Conservation (phyloP, 1,284 basidiomycete species). For the Cryptococcus floricola region DNA sequence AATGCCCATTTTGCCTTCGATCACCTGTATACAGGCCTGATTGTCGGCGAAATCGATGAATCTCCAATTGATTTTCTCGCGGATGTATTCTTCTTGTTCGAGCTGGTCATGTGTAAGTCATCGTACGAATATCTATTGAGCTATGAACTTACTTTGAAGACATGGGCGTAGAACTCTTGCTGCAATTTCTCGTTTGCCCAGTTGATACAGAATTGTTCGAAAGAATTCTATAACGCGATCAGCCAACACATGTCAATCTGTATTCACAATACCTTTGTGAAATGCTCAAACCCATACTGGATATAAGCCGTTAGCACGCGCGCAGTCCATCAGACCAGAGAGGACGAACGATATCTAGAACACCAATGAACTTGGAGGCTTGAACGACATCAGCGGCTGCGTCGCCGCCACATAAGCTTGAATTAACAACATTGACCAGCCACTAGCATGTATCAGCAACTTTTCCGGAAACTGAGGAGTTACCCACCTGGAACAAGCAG, state of each 20-base stretch:
- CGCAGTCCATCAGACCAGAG: neutral
- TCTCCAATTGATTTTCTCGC: constrained; percentile 98
- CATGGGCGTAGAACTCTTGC: constrained; percentile 97
- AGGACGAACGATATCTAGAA: constrained; percentile 66
- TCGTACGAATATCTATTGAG: neutral
- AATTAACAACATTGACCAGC: constrained; percentile 95
- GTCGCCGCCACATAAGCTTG: constrained; percentile 85
- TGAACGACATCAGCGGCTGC: constrained; percentile 70
- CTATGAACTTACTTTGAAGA: constrained; percentile 65
- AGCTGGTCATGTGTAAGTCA: constrained; percentile 52
- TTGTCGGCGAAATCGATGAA: constrained; percentile 99
- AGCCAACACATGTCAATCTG: neutral
- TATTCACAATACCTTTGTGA: constrained; percentile 66
- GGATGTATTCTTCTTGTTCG: constrained; percentile 98
- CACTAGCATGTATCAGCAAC: constrained; percentile 56
- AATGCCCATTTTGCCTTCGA: constrained; percentile 95
- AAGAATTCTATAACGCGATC: constrained; percentile 65
- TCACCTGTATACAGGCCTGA: constrained; percentile 97
- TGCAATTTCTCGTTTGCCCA: constrained; percentile 98
- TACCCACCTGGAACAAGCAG: constrained; percentile 71
- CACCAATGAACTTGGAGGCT: constrained; percentile 97
- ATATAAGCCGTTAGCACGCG: neutral
- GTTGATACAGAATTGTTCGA: constrained; percentile 99
- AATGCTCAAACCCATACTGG: constrained; percentile 88
- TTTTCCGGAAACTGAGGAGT: neutral